These are phyloP conservation scores for Claviceps humidiphila DNA, from an alignment of 2,329 filamentous ascomycete genomes.

Conservation along the genomic window DNA sequence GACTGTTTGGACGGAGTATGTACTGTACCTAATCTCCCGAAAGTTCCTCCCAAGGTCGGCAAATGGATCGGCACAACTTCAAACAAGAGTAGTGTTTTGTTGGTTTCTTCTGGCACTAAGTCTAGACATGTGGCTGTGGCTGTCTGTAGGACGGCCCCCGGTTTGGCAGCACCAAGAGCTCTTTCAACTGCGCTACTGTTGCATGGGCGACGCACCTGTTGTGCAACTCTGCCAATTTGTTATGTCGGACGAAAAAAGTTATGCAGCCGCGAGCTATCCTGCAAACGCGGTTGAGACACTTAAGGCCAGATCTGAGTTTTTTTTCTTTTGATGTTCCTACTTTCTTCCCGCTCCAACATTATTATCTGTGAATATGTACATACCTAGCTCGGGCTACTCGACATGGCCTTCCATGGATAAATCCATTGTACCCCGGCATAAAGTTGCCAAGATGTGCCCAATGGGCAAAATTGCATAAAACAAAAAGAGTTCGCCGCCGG, in stretches of 20 bases:
- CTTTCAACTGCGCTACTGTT: not conserved
- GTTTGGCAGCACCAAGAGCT: not conserved
- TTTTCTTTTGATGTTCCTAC: not conserved
- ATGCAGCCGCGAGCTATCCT: conserved; percentile 2
- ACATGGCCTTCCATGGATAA: not conserved
- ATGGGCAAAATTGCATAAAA: not conserved
- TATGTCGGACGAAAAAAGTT: not conserved
- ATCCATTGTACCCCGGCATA: not conserved
- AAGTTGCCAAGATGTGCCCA: conserved; percentile 1
- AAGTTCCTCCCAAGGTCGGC: too few species aligned
- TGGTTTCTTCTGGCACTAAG: too few species aligned
- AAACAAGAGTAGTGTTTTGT: too few species aligned
- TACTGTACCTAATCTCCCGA: too few species aligned
- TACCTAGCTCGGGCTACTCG: not conserved
- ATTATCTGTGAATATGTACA: too few species aligned
- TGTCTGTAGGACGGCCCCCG: too few species aligned
- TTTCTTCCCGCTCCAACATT: not conserved
- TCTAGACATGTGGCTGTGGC: too few species aligned
- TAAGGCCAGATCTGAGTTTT: too few species aligned
- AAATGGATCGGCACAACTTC: too few species aligned
- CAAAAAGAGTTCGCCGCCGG: not conserved
- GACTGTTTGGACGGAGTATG: too few species aligned
- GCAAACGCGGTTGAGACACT: not conserved
- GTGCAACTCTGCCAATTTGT: conserved; percentile 3
- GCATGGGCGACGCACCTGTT: not conserved